A percentile compares a stretch with the other conserved stretches of the same genome.
Conservation (phyloP, 192 early-diverging fungal genomes). For the Rhizophlyctis rosea region DNA sequence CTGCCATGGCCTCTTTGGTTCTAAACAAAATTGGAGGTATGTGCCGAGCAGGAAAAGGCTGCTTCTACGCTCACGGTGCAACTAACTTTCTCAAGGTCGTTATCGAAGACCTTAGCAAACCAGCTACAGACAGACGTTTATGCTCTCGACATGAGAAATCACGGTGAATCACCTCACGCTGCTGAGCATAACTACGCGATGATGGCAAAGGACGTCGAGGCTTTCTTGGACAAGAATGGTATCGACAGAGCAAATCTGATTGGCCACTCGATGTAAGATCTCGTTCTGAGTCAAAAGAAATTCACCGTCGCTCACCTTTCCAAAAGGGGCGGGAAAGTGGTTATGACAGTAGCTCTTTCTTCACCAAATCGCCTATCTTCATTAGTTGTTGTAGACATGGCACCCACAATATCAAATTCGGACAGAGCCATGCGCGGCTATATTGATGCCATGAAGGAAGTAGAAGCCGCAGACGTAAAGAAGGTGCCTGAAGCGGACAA, state of each 20-base stretch:
- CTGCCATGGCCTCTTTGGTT: conserved; percentile 90
- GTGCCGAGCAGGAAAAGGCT: neutral
- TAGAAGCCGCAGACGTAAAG: conserved; percentile 25
- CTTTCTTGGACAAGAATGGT: conserved; percentile 63
- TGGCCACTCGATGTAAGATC: conserved; percentile 83
- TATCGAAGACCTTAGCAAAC: conserved; percentile 69
- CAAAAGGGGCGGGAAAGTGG: conserved; percentile 41
- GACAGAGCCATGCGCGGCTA: conserved; percentile 16
- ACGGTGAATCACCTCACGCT: conserved; percentile 82
- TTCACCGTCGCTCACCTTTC: conserved; percentile 1
- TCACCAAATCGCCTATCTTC: conserved; percentile 19
- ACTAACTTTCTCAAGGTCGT: conserved; percentile 36
- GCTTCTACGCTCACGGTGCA: neutral
- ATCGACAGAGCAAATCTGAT: conserved; percentile 60
- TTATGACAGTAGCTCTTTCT: conserved; percentile 42
- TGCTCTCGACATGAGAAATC: conserved; percentile 87
- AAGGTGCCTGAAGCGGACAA: conserved; percentile 36
- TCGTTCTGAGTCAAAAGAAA: too few relatives aligned
- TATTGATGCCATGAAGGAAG: conserved; percentile 31
- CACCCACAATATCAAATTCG: conserved; percentile 24
- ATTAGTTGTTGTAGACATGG: conserved; percentile 48
- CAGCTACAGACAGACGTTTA: conserved; percentile 63
- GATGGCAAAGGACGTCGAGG: conserved; percentile 75
- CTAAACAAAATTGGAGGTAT: conserved; percentile 86
- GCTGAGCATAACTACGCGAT: conserved; percentile 62